Base-by-base conservation (phyloP, 495 filamentous ascomycete species). In the Penicillium riverlandense region DNA sequence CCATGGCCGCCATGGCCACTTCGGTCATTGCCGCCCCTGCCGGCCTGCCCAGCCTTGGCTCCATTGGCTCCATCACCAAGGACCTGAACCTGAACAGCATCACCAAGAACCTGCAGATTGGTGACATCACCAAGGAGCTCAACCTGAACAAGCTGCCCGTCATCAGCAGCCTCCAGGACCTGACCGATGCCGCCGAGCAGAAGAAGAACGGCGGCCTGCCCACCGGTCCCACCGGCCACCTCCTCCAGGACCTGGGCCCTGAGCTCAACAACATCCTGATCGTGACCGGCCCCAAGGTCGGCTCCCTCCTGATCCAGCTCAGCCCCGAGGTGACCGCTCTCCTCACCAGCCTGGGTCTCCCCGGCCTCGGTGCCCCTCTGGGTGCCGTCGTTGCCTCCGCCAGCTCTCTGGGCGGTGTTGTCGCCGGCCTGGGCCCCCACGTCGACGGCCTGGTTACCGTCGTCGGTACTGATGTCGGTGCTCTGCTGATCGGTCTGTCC, bases 401-500 rank as follows among this genome's bases (percentile, higher is more conserved):
- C 32, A 34, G 32, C 32, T 10, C 10, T 16, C 37, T 39, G 9
- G 53, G 55, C 29, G 45, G 62, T 48, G 50, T 67, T 43, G 51
- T 70, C 44, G 48, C 59, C 41, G 58, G 67, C 44, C 39, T 65
- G 33, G 59, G 54, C 44, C 60, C 61, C 46, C 31, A 56, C 41
- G 62, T 62, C 44, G 38, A 53, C 36, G 35, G 47, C 35, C 47
- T 57, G 46, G 58, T 67, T 34, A 49, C 50, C 28, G 59, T 66
- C 60, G 59, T 55, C 41, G 64, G 64, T 42, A 38, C 55, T 43
- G 52, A 67, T 45, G 38, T 54, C 41, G 52, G 66, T 55, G 34
- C 53, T 34, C 58, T 67, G 42, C 56, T 67, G 37, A 29, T 67
- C 44, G 45, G 64, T 48, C 58, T 67, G 51, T 56, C 52, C 44